Conservation (phyloP, 2,329 filamentous ascomycete species). For the Penicillium sp. region DNA sequence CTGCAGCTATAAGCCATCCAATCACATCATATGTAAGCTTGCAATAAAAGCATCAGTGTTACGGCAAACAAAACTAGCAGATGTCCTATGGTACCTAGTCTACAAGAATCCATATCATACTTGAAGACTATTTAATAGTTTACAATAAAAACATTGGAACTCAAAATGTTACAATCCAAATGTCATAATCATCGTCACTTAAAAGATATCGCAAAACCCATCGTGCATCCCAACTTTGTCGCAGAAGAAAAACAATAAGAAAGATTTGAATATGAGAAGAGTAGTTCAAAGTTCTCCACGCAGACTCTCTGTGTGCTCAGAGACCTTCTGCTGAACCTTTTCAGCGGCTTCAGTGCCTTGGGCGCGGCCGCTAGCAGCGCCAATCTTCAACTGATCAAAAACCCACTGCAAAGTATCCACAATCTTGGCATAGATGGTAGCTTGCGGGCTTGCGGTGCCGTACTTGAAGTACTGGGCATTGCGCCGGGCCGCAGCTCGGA, state of each 20-base stretch:
- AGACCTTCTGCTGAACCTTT: constrained; percentile 44
- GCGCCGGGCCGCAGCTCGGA: constrained; percentile 69
- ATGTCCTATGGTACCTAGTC: too few species aligned
- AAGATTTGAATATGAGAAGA: background rate
- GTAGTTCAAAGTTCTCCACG: constrained; percentile 33
- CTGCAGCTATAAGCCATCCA: too few species aligned
- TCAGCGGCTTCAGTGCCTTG: constrained; percentile 52
- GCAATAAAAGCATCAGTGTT: too few species aligned
- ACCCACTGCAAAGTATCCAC: constrained; percentile 49
- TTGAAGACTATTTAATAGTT: background rate
- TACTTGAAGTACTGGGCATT: constrained; percentile 76
- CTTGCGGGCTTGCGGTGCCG: constrained; percentile 65
- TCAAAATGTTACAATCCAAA: background rate
- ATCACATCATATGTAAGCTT: too few species aligned
- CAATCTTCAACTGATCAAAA: constrained; percentile 50
- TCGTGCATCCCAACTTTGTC: background rate
- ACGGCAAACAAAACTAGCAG: too few species aligned
- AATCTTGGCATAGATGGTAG: constrained; percentile 66
- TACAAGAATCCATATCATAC: background rate
- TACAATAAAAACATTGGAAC: background rate
- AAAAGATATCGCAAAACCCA: constrained; percentile 6
- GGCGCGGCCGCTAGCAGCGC: constrained; percentile 48
- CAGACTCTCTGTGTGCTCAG: constrained; percentile 51
- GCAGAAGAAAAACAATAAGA: background rate
- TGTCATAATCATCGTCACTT: constrained; percentile 24